Evolutionary conservation across 148 eudicot genomes (phyloP).

Genomic region (Arctostaphylos glauca): DNA sequence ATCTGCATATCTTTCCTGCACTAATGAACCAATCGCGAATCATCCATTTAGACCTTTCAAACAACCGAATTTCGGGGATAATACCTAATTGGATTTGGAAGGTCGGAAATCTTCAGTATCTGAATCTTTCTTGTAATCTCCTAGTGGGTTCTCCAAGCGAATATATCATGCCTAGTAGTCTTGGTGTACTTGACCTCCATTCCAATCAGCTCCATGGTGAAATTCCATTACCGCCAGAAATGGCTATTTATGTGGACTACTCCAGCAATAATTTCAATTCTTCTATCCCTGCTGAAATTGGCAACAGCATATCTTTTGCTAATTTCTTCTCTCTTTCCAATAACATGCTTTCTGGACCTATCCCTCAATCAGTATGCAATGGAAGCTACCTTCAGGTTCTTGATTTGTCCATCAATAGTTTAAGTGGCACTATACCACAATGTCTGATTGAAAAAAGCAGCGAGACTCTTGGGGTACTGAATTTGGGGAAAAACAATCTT

Average conservation of each 20-base stretch:
- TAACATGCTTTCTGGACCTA: constrained; percentile 31
- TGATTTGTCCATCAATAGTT: constrained; percentile 39
- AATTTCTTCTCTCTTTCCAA: constrained; percentile 33
- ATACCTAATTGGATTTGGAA: constrained; percentile 49
- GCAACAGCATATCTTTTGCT: neutral
- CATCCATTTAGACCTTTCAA: constrained; percentile 31
- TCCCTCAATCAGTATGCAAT: constrained; percentile 41
- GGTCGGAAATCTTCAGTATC: constrained; percentile 18
- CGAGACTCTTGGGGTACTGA: constrained; percentile 29
- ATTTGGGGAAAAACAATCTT: constrained; percentile 34
- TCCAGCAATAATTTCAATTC: constrained; percentile 34
- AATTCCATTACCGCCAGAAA: constrained; percentile 28
- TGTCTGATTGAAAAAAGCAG: constrained; percentile 26
- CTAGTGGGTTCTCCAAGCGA: neutral
- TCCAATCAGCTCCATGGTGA: constrained; percentile 43
- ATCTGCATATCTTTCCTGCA: constrained; percentile 28
- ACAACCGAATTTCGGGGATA: constrained; percentile 32
- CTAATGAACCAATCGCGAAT: constrained; percentile 33
- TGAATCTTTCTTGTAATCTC: constrained; percentile 19
- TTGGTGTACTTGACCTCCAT: constrained; percentile 34
- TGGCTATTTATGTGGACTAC: constrained; percentile 28
- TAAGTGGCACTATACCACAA: constrained; percentile 29
- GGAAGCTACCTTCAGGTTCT: constrained; percentile 33
- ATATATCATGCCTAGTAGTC: neutral
- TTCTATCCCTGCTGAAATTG: constrained; percentile 26